A percentile compares a stretch with the other conserved stretches of the same genome.
phyloP scores from a whole-genome alignment of 805 yeast species.

The Teunomyces gatunensis region DNA sequence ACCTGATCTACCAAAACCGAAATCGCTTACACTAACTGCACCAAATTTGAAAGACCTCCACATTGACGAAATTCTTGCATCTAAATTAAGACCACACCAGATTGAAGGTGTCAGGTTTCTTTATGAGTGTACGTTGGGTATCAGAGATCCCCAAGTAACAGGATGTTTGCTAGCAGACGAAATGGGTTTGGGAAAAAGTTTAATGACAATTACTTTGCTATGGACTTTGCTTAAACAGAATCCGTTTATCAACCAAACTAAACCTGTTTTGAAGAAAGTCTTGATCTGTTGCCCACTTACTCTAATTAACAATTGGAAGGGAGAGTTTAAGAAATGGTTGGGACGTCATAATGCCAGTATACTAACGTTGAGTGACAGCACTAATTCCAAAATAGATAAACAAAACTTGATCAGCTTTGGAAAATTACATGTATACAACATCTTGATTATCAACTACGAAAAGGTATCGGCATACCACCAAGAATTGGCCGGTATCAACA shows the following conservation, averaged over 20 bases:
- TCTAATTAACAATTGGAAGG: constrained; percentile 80
- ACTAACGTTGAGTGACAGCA: constrained; percentile 52
- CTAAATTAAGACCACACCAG: constrained; percentile 77
- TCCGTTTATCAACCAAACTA: constrained; percentile 35
- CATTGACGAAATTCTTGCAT: constrained; percentile 57
- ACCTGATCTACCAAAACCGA: neutral
- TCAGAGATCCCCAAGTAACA: constrained; percentile 43
- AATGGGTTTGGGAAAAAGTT: constrained; percentile 89
- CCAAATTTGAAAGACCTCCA: neutral
- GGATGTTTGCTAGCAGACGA: constrained; percentile 95
- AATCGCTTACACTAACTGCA: neutral
- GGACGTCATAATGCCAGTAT: constrained; percentile 63
- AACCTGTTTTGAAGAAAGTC: constrained; percentile 51
- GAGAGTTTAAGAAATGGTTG: constrained; percentile 89
- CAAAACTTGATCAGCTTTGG: constrained; percentile 59
- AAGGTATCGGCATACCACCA: constrained; percentile 56
- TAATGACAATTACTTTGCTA: constrained; percentile 77
- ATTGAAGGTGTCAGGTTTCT: constrained; percentile 78
- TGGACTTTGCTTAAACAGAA: constrained; percentile 79
- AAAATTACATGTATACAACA: constrained; percentile 71
- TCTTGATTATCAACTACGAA: constrained; percentile 85
- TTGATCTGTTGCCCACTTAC: constrained; percentile 92
- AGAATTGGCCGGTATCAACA: constrained; percentile 45
- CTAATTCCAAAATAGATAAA: constrained; percentile 52
- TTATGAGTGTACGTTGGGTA: constrained; percentile 80